Conservation (phyloP, 352 stramenopile genomes). For the Phytophthora agathidicida region DNA sequence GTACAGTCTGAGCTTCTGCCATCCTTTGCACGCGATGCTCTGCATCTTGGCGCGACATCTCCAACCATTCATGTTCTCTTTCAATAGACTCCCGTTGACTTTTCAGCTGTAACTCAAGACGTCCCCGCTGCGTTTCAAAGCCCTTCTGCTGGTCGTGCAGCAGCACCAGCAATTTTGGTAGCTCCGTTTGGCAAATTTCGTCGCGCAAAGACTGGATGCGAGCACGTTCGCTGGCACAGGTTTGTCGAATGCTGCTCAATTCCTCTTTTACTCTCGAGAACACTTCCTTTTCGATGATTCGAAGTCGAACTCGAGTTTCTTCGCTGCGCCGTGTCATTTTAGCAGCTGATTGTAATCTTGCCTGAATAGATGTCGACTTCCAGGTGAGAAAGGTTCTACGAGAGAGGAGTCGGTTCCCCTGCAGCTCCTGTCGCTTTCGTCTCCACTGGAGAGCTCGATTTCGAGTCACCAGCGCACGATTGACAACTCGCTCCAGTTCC, state of each 20-base stretch:
- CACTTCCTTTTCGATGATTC: slow-evolving; percentile 7
- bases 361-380: slow-evolving; percentile 22
- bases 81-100: slow-evolving; percentile 1
- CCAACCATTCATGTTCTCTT: slow-evolving; percentile 20
- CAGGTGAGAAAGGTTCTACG: slow-evolving; percentile 35
- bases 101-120: slow-evolving; percentile 3
- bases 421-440: slow-evolving; percentile 20
- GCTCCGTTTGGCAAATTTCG: slow-evolving; percentile 18
- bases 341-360: not conserved
- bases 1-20: not conserved
- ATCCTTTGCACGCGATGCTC: slow-evolving; percentile 14
- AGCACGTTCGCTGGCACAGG: slow-evolving; percentile 5
- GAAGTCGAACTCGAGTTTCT: slow-evolving; percentile 15
- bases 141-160: slow-evolving; percentile 7
- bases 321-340: slow-evolving; percentile 12
- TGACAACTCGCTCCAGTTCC: slow-evolving; percentile 21
- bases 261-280: slow-evolving; percentile 10
- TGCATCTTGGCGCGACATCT: slow-evolving; percentile 34
- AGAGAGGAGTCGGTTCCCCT: slow-evolving; percentile 2
- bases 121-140: slow-evolving; percentile 11
- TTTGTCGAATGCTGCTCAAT: slow-evolving; percentile 8
- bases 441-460: slow-evolving; percentile 46
- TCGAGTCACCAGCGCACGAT: slow-evolving; percentile 30
- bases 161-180: slow-evolving; percentile 20
- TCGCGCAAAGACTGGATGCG: slow-evolving; percentile 21